Conservation (phyloP, 371 early-diverging fungal species). For the Scutellospora calospora region DNA sequence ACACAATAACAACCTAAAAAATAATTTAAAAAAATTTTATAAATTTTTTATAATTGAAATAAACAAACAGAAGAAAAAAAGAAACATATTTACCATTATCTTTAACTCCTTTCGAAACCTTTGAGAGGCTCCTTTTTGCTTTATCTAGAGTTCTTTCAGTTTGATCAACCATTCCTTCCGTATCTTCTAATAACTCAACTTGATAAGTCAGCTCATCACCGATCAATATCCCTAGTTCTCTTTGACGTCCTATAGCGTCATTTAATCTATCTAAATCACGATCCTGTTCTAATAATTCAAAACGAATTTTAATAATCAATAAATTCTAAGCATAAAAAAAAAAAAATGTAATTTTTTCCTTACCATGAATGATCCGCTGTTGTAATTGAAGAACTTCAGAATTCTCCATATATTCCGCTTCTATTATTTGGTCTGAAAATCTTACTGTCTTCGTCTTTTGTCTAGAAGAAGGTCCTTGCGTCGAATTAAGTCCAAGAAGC, state of each 20-base stretch:
- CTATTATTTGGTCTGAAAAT: slow-evolving; percentile 60
- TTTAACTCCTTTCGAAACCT: slow-evolving; percentile 33
- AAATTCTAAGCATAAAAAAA: too few species aligned
- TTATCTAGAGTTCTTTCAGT: slow-evolving; percentile 65
- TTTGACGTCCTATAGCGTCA: slow-evolving; percentile 74
- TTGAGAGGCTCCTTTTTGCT: slow-evolving; percentile 59
- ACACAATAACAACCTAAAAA: background rate
- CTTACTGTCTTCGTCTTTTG: slow-evolving; percentile 53
- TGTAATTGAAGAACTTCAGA: slow-evolving; percentile 78
- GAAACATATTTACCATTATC: slow-evolving; percentile 43
- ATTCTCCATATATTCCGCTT: slow-evolving; percentile 61
- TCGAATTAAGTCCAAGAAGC: too few species aligned
- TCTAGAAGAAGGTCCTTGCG: too few species aligned
- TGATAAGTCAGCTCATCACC: slow-evolving; percentile 82
- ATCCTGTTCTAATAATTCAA: slow-evolving; percentile 73
- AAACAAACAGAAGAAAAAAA: background rate
- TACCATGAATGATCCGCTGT: slow-evolving; percentile 79
- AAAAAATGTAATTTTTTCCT: too few species aligned
- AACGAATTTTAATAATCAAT: background rate
- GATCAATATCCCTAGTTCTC: slow-evolving; percentile 78
- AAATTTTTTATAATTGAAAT: background rate
- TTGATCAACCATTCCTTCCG: slow-evolving; percentile 70
- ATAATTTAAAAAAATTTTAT: background rate
- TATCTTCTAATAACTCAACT: slow-evolving; percentile 78
- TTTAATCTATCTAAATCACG: slow-evolving; percentile 74